Conservation (phyloP, 345 rosid species). For the Psidium friedrichsthalianum region DNA sequence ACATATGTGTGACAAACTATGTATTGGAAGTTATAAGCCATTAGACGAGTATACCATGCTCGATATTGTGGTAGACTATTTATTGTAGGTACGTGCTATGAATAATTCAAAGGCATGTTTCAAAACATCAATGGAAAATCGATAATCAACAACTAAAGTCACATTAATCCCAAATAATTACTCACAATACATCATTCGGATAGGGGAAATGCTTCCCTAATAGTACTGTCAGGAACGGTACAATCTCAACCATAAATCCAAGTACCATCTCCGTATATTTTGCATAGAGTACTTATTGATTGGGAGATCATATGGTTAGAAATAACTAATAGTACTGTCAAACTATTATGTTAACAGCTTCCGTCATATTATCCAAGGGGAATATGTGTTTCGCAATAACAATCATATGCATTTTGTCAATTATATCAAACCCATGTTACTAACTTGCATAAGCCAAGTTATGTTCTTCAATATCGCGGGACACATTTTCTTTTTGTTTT, state of each 20-base stretch:
- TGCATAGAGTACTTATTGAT: too few species aligned
- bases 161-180: not conserved
- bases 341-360: too few species aligned
- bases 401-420: not conserved
- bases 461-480: not conserved
- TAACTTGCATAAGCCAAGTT: not conserved
- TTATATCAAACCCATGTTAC: not conserved
- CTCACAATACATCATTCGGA: not conserved
- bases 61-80: not conserved
- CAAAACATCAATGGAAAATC: not conserved
- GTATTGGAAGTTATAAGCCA: not conserved
- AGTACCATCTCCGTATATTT: too few species aligned
- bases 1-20: not conserved
- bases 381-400: not conserved
- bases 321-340: too few species aligned
- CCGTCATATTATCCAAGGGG: not conserved
- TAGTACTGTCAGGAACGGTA: too few species aligned
- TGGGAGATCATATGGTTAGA: too few species aligned
- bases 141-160: not conserved
- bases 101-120: not conserved
- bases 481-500: not conserved
- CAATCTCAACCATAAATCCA: too few species aligned
- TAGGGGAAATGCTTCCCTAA: not conserved
- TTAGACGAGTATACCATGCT: not conserved
- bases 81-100: not conserved